Percentiles rank a stretch among this genome's conserved stretches.
Conservation (phyloP, 805 yeast genomes). For the Candida argentea region DNA sequence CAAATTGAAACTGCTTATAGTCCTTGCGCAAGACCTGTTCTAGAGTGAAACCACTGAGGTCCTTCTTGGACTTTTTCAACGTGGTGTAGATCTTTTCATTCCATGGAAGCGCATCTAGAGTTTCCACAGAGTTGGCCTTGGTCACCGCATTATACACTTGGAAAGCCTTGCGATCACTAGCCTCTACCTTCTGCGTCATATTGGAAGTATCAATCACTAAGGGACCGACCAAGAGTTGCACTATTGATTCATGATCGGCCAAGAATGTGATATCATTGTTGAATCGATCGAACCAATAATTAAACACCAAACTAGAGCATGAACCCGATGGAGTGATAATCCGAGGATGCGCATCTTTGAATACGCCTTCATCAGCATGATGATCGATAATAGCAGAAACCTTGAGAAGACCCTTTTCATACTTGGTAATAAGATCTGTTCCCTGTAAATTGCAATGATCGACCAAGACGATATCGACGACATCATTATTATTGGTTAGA, state of each 20-base stretch:
- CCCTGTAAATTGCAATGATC: conserved; percentile 75
- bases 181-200: conserved; percentile 52
- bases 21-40: conserved; percentile 69
- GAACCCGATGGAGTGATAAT: conserved; percentile 60
- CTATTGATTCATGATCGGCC: conserved; percentile 20
- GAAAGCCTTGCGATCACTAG: conserved; percentile 41
- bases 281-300: conserved; percentile 39
- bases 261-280: conserved; percentile 7
- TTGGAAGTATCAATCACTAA: conserved; percentile 68
- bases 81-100: conserved; percentile 15
- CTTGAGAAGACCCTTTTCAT: conserved; percentile 14
- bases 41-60: conserved; percentile 50
- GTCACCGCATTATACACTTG: conserved; percentile 18
- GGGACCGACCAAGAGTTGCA: conserved; percentile 52
- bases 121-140: background rate
- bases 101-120: conserved; percentile 2
- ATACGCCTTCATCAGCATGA: conserved; percentile 61
- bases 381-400: conserved; percentile 74
- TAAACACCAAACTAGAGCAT: conserved; percentile 65
- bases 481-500: conserved; percentile 5
- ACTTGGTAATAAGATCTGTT: conserved; percentile 18
- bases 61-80: conserved; percentile 43
- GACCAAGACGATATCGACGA: conserved; percentile 48
- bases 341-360: conserved; percentile 46
- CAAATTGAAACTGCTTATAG: conserved; percentile 57